These are phyloP conservation scores for Heliamphora pulchella DNA, from an alignment of 179 eudicot genomes.

Conservation along the genomic window DNA sequence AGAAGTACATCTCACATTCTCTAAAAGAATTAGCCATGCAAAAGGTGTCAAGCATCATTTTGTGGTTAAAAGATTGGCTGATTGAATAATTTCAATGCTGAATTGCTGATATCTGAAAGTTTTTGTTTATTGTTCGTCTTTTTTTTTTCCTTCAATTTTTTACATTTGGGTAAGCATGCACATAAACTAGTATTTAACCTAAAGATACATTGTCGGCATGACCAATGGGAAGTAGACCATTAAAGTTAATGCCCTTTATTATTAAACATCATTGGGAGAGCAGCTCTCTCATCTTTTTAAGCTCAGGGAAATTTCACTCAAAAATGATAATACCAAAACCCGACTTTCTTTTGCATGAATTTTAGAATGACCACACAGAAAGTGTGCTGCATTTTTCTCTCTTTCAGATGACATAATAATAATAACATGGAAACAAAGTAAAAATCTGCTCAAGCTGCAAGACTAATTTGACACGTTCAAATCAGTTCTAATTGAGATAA, in stretches of 20 bases:
- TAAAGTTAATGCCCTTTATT: not conserved
- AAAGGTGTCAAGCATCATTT: not conserved
- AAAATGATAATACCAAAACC: not conserved
- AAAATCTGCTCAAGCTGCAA: not conserved
- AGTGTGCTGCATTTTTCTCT: not conserved
- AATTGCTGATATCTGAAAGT: not conserved
- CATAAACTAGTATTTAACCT: not conserved
- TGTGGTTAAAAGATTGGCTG: not conserved
- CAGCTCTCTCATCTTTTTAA: not conserved
- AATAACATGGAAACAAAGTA: no score
- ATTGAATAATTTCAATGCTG: not conserved
- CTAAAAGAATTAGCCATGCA: not conserved
- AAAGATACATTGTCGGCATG: not conserved
- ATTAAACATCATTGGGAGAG: not conserved
- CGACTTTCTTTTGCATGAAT: not conserved
- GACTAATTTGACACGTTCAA: no score
- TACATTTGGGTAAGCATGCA: not conserved
- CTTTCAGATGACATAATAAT: not conserved
- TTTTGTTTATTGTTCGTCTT: not conserved
- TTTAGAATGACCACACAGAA: not conserved
- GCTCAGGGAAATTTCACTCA: no score
- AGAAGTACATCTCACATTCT: not conserved
- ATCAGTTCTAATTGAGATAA: no score
- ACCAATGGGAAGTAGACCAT: not conserved
- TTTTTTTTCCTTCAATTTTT: not conserved